A percentile compares a stretch with the other conserved stretches of the same genome.
phyloP scores from a whole-genome alignment of 2,329 filamentous ascomycete genomes.

The Cyphellophora europaea region DNA sequence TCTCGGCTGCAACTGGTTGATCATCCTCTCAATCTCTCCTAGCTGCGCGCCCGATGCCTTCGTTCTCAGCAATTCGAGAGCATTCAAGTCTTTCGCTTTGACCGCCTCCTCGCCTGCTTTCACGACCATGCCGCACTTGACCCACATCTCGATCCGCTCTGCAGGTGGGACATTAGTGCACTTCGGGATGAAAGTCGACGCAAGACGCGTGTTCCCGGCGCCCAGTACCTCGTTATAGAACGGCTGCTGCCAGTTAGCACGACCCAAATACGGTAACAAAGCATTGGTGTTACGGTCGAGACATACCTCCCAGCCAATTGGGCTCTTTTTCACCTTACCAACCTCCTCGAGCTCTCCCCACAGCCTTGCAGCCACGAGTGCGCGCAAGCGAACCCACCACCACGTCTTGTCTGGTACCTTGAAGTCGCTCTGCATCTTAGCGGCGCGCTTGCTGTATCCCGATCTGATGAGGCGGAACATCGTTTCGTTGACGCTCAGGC shows the following conservation, averaged over 20 bases:
- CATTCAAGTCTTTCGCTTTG: conserved; percentile 65
- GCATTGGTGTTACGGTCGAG: too few species aligned
- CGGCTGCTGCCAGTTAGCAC: conserved; percentile 43
- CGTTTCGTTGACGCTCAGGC: conserved; percentile 82
- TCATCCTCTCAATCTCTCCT: conserved; percentile 75
- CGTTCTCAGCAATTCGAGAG: conserved; percentile 63
- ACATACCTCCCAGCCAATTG: conserved; percentile 91
- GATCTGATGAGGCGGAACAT: conserved; percentile 77
- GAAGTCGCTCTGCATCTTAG: conserved; percentile 85
- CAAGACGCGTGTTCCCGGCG: conserved; percentile 82
- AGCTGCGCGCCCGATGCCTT: conserved; percentile 62
- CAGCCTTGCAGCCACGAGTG: conserved; percentile 78
- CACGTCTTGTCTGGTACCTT: conserved; percentile 83
- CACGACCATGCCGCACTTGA: conserved; percentile 83
- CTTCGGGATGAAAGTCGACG: conserved; percentile 76
- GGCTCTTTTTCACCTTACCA: conserved; percentile 64
- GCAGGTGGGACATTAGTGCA: conserved; percentile 61
- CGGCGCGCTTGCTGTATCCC: conserved; percentile 74
- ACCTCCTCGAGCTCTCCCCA: conserved; percentile 90
- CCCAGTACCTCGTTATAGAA: conserved; percentile 85
- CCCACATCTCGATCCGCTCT: conserved; percentile 81
- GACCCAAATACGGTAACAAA: not conserved
- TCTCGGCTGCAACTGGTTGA: conserved; percentile 43
- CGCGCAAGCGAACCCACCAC: conserved; percentile 79
- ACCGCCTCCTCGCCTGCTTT: conserved; percentile 89